phyloP scores from a whole-genome alignment of 2,329 filamentous ascomycete genomes.

The Cadophora sp. region DNA sequence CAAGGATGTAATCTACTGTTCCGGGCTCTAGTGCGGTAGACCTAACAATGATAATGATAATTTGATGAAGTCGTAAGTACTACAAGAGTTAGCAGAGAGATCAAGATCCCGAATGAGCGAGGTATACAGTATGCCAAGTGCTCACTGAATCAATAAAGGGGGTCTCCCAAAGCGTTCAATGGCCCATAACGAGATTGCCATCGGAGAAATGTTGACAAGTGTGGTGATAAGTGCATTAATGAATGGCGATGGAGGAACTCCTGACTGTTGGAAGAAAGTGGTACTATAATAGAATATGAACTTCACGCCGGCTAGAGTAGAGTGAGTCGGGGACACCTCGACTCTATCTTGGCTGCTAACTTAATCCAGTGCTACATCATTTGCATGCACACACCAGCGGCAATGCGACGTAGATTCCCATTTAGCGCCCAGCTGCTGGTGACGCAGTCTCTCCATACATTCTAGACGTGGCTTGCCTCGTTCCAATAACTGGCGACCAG shows the following conservation, averaged over 20 bases:
- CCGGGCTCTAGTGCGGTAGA: neutral
- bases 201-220: slow-evolving; percentile 69
- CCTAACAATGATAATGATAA: neutral
- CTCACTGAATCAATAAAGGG: neutral
- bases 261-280: slow-evolving; percentile 62
- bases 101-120: no score
- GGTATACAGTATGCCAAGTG: neutral
- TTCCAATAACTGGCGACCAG: no score
- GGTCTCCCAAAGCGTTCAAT: no score
- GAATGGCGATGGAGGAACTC: slow-evolving; percentile 59
- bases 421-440: no score
- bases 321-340: neutral
- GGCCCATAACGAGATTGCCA: slow-evolving; percentile 37
- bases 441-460: no score
- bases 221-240: slow-evolving; percentile 68
- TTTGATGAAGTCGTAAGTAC: neutral
- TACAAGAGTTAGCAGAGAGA: no score
- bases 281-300: slow-evolving; percentile 69
- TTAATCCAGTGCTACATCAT: no score
- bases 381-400: no score
- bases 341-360: no score
- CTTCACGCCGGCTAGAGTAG: slow-evolving; percentile 57
- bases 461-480: no score
- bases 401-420: no score
- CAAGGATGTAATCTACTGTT: neutral